These are phyloP conservation scores for Neofusicoccum sp. DNA, from an alignment of 2,329 filamentous ascomycete genomes.

Conservation along the genomic window DNA sequence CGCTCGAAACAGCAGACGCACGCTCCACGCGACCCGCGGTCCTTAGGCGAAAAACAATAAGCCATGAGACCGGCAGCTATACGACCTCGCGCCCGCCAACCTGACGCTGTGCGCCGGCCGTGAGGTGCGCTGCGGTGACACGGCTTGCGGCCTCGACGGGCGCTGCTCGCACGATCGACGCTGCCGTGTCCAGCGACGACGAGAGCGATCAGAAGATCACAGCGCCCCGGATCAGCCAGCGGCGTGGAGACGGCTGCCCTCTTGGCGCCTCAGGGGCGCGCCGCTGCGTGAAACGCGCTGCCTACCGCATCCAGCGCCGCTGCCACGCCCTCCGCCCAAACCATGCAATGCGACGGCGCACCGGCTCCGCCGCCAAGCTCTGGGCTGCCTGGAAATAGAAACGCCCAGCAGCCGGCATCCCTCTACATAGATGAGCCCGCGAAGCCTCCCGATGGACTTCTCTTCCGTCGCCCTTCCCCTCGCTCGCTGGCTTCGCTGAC, in stretches of 20 bases:
- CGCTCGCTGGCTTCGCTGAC: background rate
- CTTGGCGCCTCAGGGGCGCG: conserved; percentile 9
- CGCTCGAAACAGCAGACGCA: background rate
- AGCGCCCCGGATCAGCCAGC: no score
- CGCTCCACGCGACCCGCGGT: background rate
- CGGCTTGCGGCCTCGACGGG: background rate
- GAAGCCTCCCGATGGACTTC: background rate
- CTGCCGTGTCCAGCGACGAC: background rate
- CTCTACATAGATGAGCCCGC: background rate
- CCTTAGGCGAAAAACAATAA: background rate
- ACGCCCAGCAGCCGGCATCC: background rate
- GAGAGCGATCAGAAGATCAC: background rate
- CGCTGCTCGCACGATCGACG: background rate
- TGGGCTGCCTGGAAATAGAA: conserved; percentile 11
- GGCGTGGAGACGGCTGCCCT: background rate
- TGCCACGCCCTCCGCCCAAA: background rate
- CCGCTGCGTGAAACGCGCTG: conserved; percentile 10
- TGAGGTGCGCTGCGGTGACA: background rate
- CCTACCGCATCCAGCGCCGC: background rate
- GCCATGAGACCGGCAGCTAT: background rate
- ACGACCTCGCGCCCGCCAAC: background rate
- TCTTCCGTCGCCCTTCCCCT: background rate
- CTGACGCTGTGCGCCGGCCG: background rate
- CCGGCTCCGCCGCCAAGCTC: conserved; percentile 6
- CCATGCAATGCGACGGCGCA: conserved; percentile 3